Evolutionary conservation across 2,329 filamentous ascomycete species (phyloP).

Genomic region (Aspergillus pseudoglaucus): DNA sequence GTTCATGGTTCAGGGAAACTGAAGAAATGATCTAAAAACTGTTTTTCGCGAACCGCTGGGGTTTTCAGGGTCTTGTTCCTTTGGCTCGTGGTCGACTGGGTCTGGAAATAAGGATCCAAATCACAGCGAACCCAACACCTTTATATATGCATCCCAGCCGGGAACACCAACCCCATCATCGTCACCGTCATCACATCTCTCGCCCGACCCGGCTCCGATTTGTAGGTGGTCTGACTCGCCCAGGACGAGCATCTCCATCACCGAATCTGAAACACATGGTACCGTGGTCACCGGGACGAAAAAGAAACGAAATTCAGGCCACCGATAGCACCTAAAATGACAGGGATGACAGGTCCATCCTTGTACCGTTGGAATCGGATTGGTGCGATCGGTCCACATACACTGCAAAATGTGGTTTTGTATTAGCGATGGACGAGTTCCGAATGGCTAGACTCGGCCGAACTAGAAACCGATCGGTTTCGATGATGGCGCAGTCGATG

Average conservation of each 20-base stretch:
- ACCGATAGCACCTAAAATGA: not conserved
- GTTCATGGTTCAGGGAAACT: constrained; percentile 4
- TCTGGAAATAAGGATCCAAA: not conserved
- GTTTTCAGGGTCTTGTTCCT: not conserved
- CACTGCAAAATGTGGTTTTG: not conserved
- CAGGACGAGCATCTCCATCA: not conserved
- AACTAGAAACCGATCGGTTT: not conserved
- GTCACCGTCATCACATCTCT: not conserved
- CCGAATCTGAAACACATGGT: not conserved
- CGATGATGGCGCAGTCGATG: not conserved
- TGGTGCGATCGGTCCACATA: not conserved
- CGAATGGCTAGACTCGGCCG: not conserved
- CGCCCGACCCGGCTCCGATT: not conserved
- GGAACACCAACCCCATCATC: not conserved
- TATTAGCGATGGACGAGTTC: not conserved
- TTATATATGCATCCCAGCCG: not conserved
- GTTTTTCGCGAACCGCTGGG: not conserved
- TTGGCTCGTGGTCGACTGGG: not conserved
- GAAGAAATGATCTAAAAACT: not conserved
- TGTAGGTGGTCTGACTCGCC: not conserved
- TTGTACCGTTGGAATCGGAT: not conserved
- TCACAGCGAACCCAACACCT: not conserved
- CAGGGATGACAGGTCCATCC: not conserved
- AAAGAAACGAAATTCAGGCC: not conserved
- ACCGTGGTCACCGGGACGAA: not conserved